Conservation (phyloP, 768 basidiomycete genomes). For the Porpolomopsis calyptriformis region DNA sequence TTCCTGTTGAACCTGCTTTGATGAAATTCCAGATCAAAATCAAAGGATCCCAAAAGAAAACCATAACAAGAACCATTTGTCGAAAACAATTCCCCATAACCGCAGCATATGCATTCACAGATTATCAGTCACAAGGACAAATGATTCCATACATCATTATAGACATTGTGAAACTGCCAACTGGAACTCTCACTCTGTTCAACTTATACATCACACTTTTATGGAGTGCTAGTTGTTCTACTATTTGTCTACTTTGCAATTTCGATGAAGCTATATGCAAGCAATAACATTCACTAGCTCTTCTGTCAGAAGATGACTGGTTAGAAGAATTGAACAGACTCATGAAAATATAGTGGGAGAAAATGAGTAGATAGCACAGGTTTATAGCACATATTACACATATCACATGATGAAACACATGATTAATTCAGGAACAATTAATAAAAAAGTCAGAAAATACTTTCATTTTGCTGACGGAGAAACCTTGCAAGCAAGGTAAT, state of each 20-base stretch:
- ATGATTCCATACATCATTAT: conserved; percentile 25
- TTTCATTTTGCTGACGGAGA: no score
- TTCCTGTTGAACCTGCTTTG: conserved; percentile 15
- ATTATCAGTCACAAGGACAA: conserved; percentile 31
- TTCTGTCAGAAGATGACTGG: background rate
- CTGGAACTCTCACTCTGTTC: conserved; percentile 18
- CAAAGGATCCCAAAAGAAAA: background rate
- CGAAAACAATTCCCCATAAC: conserved; percentile 23
- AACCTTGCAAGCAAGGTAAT: no score
- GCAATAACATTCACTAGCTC: background rate
- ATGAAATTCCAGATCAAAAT: conserved; percentile 6
- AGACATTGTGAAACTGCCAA: conserved; percentile 23
- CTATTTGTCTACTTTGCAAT: conserved; percentile 21
- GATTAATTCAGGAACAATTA: no score
- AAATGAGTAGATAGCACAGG: no score
- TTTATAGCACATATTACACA: no score
- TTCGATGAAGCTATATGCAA: conserved; percentile 14
- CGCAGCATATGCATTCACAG: conserved; percentile 29
- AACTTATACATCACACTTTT: conserved; percentile 26
- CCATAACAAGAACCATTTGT: background rate
- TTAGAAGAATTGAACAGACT: background rate
- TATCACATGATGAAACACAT: no score
- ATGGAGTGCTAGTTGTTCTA: conserved; percentile 18
- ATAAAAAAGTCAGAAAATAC: no score
- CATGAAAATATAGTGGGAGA: background rate